phyloP scores from a whole-genome alignment of 2,329 filamentous ascomycete species.

The Beauveria sp. region DNA sequence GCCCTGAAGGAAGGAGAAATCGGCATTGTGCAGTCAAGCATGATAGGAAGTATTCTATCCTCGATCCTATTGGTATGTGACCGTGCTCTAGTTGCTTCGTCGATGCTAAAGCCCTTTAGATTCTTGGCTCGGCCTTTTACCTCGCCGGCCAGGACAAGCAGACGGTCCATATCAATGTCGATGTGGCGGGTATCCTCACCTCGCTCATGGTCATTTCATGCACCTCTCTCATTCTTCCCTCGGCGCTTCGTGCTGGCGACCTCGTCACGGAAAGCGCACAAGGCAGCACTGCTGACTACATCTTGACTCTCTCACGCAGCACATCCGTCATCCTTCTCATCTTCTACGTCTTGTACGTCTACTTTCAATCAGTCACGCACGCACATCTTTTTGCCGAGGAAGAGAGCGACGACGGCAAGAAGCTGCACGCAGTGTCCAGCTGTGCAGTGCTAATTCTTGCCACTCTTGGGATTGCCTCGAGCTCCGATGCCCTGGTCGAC shows the following conservation, averaged over 20 bases:
- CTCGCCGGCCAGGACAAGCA: conserved; percentile 10
- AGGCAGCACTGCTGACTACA: conserved; percentile 6
- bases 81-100: not conserved
- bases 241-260: conserved; percentile 5
- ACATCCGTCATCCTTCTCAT: conserved; percentile 9
- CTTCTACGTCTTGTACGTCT: conserved; percentile 8
- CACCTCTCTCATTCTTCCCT: conserved; percentile 9
- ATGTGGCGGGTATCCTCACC: conserved; percentile 9
- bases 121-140: conserved; percentile 8
- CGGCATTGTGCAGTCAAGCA: conserved; percentile 10
- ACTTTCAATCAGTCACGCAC: conserved; percentile 10
- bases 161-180: conserved; percentile 10
- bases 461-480: conserved; percentile 14
- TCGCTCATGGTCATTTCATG: conserved; percentile 11
- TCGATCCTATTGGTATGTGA: conserved; percentile 7
- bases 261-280: not conserved
- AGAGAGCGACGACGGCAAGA: conserved; percentile 9
- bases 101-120: not conserved
- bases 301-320: conserved; percentile 9
- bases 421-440: conserved; percentile 13
- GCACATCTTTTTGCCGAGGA: conserved; percentile 11
- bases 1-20: conserved; percentile 12
- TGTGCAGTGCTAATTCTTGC: conserved; percentile 14
- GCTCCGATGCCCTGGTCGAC: conserved; percentile 21
- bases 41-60: conserved; percentile 11